These are phyloP conservation scores for Blastocystis sp. DNA, from an alignment of 352 stramenopile genomes.

Conservation along the genomic window DNA sequence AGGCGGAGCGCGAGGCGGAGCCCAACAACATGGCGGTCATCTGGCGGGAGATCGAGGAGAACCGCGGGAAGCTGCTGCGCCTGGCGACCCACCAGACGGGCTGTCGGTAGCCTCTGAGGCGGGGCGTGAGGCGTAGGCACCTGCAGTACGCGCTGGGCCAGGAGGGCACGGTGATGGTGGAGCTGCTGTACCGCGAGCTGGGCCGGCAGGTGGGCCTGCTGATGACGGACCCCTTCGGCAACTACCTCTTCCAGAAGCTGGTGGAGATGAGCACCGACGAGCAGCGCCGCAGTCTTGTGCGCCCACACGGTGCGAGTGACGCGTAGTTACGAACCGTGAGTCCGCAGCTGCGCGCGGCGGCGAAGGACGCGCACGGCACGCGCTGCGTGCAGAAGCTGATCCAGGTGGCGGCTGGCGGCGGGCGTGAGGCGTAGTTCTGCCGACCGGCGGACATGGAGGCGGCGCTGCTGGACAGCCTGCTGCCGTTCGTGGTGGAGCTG, in stretches of 20 bases:
- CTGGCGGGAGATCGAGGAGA: too few species aligned
- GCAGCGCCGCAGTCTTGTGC: constrained; percentile 85
- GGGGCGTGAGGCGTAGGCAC: constrained; percentile 17
- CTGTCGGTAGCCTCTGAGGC: too few species aligned
- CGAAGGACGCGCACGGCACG: constrained; percentile 93
- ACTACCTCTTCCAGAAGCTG: constrained; percentile 98
- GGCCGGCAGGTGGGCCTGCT: neutral
- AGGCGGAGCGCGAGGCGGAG: too few species aligned
- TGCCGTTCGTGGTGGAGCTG: constrained; percentile 85
- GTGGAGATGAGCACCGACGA: constrained; percentile 86
- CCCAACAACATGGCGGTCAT: too few species aligned
- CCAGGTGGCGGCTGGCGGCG: constrained; percentile 73
- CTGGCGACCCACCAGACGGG: too few species aligned
- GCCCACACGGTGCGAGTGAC: too few species aligned
- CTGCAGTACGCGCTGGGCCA: constrained; percentile 23
- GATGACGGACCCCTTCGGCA: constrained; percentile 76
- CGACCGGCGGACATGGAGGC: constrained; percentile 77
- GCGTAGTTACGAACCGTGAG: neutral
- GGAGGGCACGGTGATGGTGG: constrained; percentile 11
- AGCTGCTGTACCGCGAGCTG: neutral
- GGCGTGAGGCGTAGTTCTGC: constrained; percentile 75
- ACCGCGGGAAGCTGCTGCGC: too few species aligned
- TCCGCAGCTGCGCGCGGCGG: constrained; percentile 86
- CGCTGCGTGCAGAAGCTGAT: constrained; percentile 97
- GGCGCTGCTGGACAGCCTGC: constrained; percentile 86